Conservation (phyloP, 768 basidiomycete species). For the Serendipita sp. region DNA sequence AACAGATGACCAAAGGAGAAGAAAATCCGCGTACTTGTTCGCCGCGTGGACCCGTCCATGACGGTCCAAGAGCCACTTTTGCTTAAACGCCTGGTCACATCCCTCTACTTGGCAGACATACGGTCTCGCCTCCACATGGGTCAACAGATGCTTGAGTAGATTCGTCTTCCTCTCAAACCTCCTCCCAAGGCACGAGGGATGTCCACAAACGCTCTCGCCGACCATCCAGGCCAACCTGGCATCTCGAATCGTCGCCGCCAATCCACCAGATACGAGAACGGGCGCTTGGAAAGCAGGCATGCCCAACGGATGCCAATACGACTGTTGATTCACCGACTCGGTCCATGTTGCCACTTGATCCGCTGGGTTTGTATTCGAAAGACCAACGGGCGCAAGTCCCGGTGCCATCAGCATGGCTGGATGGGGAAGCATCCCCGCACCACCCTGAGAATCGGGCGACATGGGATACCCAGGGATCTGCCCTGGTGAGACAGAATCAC, state of each 20-base stretch:
- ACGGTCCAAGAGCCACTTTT: slow-evolving; percentile 1
- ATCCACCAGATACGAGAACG: slow-evolving; percentile 1
- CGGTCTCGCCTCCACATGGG: background rate
- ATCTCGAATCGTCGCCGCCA: slow-evolving; percentile 3
- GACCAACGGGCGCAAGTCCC: background rate
- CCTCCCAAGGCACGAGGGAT: background rate
- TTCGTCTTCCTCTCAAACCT: slow-evolving; percentile 2
- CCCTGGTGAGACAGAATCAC: background rate
- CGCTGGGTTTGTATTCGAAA: background rate
- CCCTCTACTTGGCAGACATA: background rate
- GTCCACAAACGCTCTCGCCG: slow-evolving; percentile 2
- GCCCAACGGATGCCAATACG: background rate
- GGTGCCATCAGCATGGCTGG: background rate
- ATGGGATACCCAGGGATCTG: too few relatives aligned
- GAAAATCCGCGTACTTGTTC: background rate
- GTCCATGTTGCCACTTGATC: slow-evolving; percentile 3
- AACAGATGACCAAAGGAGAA: background rate
- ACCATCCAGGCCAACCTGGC: slow-evolving; percentile 1
- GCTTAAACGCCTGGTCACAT: slow-evolving; percentile 2
- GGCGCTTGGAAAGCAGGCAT: slow-evolving; percentile 4
- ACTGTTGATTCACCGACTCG: background rate
- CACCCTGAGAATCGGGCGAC: background rate
- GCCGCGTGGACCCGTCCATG: background rate
- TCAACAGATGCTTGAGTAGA: slow-evolving; percentile 4
- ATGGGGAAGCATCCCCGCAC: background rate